Percentiles rank a stretch among this genome's conserved stretches.
Evolutionary conservation across 2,329 filamentous ascomycete species (phyloP).

Genomic region (Mycogone perniciosa): DNA sequence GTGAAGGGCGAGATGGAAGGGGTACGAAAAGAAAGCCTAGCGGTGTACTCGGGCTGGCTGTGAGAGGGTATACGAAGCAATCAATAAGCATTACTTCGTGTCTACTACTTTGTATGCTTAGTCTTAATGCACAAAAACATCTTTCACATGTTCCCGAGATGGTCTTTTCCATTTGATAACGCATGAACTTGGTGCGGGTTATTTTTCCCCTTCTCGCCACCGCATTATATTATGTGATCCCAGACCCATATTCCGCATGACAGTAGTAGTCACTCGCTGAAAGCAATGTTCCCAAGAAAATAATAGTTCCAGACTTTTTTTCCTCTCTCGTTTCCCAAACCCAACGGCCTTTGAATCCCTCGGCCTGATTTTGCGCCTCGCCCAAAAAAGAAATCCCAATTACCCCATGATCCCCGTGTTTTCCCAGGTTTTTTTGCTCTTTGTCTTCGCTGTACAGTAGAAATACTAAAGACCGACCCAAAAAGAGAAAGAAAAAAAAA

Average conservation of each 20-base stretch:
- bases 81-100: not conserved
- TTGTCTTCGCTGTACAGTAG: not conserved
- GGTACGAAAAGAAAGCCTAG: conserved; percentile 40
- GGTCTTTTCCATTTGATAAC: not conserved
- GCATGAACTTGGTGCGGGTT: not conserved
- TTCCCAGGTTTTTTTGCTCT: no score
- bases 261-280: not conserved
- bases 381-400: no score
- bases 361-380: no score
- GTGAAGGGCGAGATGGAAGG: conserved; percentile 71
- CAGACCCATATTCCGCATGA: not conserved
- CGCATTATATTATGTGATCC: not conserved
- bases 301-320: not conserved
- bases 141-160: not conserved
- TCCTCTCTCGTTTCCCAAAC: not conserved
- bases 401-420: no score
- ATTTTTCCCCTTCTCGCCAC: not conserved
- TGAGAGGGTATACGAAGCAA: conserved; percentile 8
- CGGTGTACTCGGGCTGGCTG: conserved; percentile 41
- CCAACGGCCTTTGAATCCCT: no score
- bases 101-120: not conserved
- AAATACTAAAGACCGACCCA: not conserved
- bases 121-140: not conserved
- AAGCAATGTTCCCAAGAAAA: not conserved
- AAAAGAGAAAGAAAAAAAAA: not conserved